Evolutionary conservation across 495 filamentous ascomycete species (phyloP).

Genomic region (Hapsidospora chrysogenum): DNA sequence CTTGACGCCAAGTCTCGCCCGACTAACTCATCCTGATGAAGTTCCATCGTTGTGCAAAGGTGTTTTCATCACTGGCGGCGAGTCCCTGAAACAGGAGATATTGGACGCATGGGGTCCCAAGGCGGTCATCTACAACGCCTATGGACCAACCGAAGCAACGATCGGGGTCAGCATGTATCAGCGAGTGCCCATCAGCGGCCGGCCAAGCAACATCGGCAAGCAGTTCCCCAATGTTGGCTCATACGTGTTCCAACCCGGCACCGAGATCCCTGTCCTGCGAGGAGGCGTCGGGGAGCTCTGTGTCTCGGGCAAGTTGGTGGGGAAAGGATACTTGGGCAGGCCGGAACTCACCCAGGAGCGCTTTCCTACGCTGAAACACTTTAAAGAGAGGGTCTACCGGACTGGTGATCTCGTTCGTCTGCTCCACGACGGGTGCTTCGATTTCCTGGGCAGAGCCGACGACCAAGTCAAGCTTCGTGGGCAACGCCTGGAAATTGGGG

Average conservation of each 20-base stretch:
- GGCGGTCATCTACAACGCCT: constrained; percentile 56
- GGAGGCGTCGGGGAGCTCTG: constrained; percentile 78
- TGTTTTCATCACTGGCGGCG: constrained; percentile 64
- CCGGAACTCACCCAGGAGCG: constrained; percentile 46
- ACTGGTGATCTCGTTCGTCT: constrained; percentile 69
- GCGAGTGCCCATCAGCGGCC: constrained; percentile 50
- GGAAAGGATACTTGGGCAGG: constrained; percentile 72
- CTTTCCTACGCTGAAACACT: constrained; percentile 38
- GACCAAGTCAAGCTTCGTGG: constrained; percentile 71
- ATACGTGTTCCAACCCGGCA: constrained; percentile 56
- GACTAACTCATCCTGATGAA: constrained; percentile 42
- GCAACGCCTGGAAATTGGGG: constrained; percentile 58
- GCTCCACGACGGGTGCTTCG: constrained; percentile 50
- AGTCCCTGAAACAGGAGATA: constrained; percentile 55
- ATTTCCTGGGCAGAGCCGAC: constrained; percentile 60
- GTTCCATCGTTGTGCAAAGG: constrained; percentile 50
- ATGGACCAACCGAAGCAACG: constrained; percentile 77
- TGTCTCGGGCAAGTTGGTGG: constrained; percentile 71
- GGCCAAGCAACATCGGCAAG: constrained; percentile 68
- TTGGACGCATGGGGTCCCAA: constrained; percentile 49
- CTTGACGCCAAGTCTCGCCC: constrained; percentile 54
- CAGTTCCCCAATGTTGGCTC: constrained; percentile 72
- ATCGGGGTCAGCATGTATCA: constrained; percentile 75
- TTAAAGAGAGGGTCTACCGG: constrained; percentile 45
- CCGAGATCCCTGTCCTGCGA: constrained; percentile 51